Evolutionary conservation across 129 eudicot species (phyloP).

Genomic region (Escallonia herrerae): DNA sequence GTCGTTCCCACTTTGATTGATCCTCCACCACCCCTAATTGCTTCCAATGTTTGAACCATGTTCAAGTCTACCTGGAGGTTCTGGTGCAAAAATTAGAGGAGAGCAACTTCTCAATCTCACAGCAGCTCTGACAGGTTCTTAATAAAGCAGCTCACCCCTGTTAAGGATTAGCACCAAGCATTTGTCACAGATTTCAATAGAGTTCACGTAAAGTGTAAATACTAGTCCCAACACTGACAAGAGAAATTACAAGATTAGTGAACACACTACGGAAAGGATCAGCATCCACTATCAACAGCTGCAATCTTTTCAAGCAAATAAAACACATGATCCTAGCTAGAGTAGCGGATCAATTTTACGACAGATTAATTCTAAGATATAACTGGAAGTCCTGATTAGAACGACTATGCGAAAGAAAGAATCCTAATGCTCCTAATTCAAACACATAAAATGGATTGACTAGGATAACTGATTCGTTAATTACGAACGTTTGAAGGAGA

Average conservation of each 20-base stretch:
- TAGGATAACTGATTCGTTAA: too few species aligned
- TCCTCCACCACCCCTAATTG: constrained; percentile 83
- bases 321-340: not conserved
- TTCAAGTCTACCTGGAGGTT: constrained; percentile 5
- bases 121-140: not conserved
- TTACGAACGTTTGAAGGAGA: too few species aligned
- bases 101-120: not conserved
- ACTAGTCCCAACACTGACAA: too few species aligned
- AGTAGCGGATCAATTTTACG: not conserved
- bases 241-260: not conserved
- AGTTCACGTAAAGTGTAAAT: too few species aligned
- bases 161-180: not conserved
- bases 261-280: not conserved
- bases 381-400: not conserved
- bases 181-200: too few species aligned
- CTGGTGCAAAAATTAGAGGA: not conserved
- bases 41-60: constrained; percentile 70
- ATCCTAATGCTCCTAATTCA: too few species aligned
- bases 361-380: not conserved
- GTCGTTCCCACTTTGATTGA: constrained; percentile 79
- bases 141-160: not conserved
- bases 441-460: too few species aligned
- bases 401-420: too few species aligned
- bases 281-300: not conserved
- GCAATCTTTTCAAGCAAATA: not conserved